Evolutionary conservation across 1,139 yeast genomes (phyloP), one percentile per base, ranked within the genome.

Genomic region (Debaryomyces coudertii): DNA sequence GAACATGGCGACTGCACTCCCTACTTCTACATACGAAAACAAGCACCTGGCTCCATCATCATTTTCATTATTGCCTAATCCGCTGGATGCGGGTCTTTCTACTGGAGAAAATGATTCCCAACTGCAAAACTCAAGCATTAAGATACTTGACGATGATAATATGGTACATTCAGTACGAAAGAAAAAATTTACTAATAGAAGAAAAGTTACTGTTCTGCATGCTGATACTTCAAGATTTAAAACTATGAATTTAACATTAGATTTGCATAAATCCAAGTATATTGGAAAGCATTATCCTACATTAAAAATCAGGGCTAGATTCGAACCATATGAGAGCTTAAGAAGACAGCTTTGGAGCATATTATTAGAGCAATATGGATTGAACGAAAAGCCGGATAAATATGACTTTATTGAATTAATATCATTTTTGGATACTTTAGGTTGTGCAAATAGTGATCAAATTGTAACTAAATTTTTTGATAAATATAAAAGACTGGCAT

Each of bases 281-380:
- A 62, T 60, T n/a, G 69, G 64, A 1, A 68, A 69, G 43, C 74
- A 76, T 50, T 53, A 61, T 2, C 93, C 97, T 0, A 70, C 68
- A 18, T 60, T 90, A 47, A 78, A 77, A 43, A 63, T 90, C 9
- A 70, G 84, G 35, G 85, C 85, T 7, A 73, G 87, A 46, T 89
- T 84, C 58, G 80, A 85, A 50, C 82, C 93, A 0, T 90, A 90
- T 60, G 75, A 74, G 0, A 76, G 73, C 2, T 69, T 90, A 46
- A 74, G 93, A 49, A 79, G 79, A 52, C 82, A 83, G 46, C 80
- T 90, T 54, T 90, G 96, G 95, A 66, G 74, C 30, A 74, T 81
- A 5, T 69, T 89, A 15, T 71, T 89, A 24, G 73, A 73, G 20
- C 81, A 80, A 47, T 87, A 79, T 57, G 43, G 56, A 12, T 59